Percentiles rank a stretch among this genome's conserved stretches.
phyloP scores from a whole-genome alignment of 768 basidiomycete species.

The Boletellus ananiceps region DNA sequence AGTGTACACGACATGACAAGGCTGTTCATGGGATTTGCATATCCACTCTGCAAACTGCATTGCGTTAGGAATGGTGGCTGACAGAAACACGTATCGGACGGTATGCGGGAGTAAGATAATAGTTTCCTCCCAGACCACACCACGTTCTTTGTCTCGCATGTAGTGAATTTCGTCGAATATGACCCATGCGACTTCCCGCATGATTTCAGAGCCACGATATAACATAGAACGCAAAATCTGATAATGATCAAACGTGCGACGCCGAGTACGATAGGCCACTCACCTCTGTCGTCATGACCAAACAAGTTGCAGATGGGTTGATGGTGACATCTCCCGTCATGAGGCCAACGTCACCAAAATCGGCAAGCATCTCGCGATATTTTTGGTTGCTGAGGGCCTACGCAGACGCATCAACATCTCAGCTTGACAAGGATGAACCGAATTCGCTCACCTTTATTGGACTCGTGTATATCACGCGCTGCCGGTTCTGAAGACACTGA shows the following conservation, averaged over 20 bases:
- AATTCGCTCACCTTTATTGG: slow-evolving; percentile 86
- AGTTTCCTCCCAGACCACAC: slow-evolving; percentile 99
- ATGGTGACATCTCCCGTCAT: slow-evolving; percentile 99
- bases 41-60: slow-evolving; percentile 99
- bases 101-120: slow-evolving; percentile 95
- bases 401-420: slow-evolving; percentile 17
- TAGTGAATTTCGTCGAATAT: slow-evolving; percentile 99
- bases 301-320: slow-evolving; percentile 92
- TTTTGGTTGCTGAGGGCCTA: slow-evolving; percentile 99
- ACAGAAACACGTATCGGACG: slow-evolving; percentile 97
- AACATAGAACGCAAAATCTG: slow-evolving; percentile 98
- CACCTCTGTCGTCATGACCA: slow-evolving; percentile 99
- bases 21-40: slow-evolving; percentile 93
- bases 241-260: neutral
- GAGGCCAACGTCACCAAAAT: slow-evolving; percentile 96
- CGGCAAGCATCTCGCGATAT: slow-evolving; percentile 95
- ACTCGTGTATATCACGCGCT: slow-evolving; percentile 98
- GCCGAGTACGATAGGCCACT: neutral
- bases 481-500: slow-evolving; percentile 87
- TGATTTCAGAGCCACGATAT: slow-evolving; percentile 96
- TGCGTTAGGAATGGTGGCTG: slow-evolving; percentile 97
- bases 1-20: slow-evolving; percentile 98
- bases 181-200: slow-evolving; percentile 99
- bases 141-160: slow-evolving; percentile 99
- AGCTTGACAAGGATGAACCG: slow-evolving; percentile 8